Conservation (phyloP, 345 rosid genomes). For the Camelina hispida region DNA sequence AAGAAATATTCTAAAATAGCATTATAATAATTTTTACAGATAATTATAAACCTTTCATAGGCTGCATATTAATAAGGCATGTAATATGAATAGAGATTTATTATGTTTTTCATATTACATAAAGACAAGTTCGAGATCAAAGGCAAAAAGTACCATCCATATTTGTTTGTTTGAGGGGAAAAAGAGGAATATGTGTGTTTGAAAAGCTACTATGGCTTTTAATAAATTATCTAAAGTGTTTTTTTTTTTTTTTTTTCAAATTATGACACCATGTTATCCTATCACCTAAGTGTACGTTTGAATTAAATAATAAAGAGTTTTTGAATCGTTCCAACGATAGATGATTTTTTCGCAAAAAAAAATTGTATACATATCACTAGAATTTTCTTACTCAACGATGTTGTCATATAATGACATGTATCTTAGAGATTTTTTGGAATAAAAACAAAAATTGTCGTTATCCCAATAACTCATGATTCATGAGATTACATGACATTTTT, state of each 20-base stretch:
- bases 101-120: neutral
- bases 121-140: neutral
- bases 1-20: too few relatives aligned
- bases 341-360: neutral
- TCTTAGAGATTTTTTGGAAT: neutral
- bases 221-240: constrained; percentile 16
- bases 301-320: constrained; percentile 19
- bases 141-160: neutral
- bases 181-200: constrained; percentile 6
- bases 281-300: neutral
- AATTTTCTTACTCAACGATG: constrained; percentile 10
- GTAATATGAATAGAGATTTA: neutral
- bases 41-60: neutral
- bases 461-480: neutral
- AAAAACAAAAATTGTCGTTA: neutral
- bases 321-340: constrained; percentile 18
- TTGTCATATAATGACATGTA: constrained; percentile 24
- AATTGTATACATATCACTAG: neutral
- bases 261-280: constrained; percentile 39
- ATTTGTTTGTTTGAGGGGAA: constrained; percentile 3
- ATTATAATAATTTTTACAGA: too few relatives aligned
- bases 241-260: neutral
- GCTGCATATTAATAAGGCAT: neutral
- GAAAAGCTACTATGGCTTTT: constrained; percentile 17
- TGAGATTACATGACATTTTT: neutral